Evolutionary conservation across 805 yeast genomes (phyloP).

Genomic region (Suhomyces sp.): DNA sequence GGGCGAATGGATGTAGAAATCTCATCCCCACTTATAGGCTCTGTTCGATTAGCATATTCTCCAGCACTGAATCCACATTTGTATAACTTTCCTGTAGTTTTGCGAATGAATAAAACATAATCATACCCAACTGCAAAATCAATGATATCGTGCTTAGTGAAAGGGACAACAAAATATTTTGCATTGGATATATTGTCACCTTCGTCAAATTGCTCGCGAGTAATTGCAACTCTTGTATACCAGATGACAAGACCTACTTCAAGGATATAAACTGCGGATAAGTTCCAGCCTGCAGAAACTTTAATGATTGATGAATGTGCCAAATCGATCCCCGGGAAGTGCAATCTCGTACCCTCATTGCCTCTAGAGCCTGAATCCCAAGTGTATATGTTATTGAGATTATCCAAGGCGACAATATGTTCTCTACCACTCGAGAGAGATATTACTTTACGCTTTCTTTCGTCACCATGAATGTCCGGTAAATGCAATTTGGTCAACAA

Average conservation of each 20-base stretch:
- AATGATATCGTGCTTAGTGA: constrained; percentile 37
- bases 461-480: constrained; percentile 12
- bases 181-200: constrained; percentile 28
- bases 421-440: constrained; percentile 62
- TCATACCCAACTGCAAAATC: constrained; percentile 61
- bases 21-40: constrained; percentile 8
- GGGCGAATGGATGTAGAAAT: constrained; percentile 9
- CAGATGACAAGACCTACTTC: constrained; percentile 59
- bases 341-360: constrained; percentile 43
- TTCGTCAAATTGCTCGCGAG: constrained; percentile 18
- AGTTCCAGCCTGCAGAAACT: constrained; percentile 68
- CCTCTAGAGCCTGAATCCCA: constrained; percentile 54
- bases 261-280: constrained; percentile 49
- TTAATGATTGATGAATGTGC: constrained; percentile 35
- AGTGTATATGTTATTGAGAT: constrained; percentile 48
- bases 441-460: constrained; percentile 31
- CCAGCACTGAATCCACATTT: constrained; percentile 30
- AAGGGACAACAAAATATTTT: constrained; percentile 40
- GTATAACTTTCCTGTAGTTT: constrained; percentile 41
- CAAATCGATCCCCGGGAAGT: constrained; percentile 31
- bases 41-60: constrained; percentile 10
- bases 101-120: constrained; percentile 47
- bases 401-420: constrained; percentile 62
- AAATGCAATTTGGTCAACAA: constrained; percentile 24
- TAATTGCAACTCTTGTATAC: constrained; percentile 36